Evolutionary conservation across 768 basidiomycete genomes (phyloP).

Genomic region (Solioccasus polychromus): DNA sequence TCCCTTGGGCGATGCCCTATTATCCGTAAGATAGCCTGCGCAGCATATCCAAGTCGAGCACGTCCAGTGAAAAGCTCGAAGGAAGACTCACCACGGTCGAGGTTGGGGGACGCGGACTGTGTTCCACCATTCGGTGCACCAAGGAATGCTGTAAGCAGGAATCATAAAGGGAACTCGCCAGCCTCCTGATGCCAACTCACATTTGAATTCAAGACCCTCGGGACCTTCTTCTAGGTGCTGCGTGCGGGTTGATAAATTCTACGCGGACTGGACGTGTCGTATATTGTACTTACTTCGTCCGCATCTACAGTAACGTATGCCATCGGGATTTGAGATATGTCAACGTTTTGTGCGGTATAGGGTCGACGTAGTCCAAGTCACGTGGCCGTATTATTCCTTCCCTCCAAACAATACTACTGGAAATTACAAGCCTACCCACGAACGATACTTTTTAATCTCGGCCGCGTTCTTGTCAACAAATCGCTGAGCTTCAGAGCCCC

Average conservation of each 20-base stretch:
- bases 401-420: no score
- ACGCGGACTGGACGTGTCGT: background rate
- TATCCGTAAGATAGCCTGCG: slow-evolving; percentile 65
- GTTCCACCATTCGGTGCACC: slow-evolving; percentile 32
- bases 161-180: background rate
- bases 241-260: background rate
- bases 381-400: background rate
- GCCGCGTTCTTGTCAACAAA: slow-evolving; percentile 55
- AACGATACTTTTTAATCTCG: slow-evolving; percentile 55
- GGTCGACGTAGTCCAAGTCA: slow-evolving; percentile 3
- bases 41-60: background rate
- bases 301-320: slow-evolving; percentile 71
- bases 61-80: background rate
- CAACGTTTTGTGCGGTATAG: background rate
- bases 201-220: slow-evolving; percentile 72
- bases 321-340: no score
- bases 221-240: slow-evolving; percentile 64
- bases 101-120: slow-evolving; percentile 32
- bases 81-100: slow-evolving; percentile 48
- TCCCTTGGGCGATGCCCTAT: slow-evolving; percentile 41
- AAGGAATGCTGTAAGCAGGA: slow-evolving; percentile 49
- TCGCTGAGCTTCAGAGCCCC: slow-evolving; percentile 62
- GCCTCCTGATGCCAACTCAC: slow-evolving; percentile 32
- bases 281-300: slow-evolving; percentile 54
- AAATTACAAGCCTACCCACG: slow-evolving; percentile 44